phyloP scores from a whole-genome alignment of 345 rosid genomes.

The Arabidopsis arenosa region DNA sequence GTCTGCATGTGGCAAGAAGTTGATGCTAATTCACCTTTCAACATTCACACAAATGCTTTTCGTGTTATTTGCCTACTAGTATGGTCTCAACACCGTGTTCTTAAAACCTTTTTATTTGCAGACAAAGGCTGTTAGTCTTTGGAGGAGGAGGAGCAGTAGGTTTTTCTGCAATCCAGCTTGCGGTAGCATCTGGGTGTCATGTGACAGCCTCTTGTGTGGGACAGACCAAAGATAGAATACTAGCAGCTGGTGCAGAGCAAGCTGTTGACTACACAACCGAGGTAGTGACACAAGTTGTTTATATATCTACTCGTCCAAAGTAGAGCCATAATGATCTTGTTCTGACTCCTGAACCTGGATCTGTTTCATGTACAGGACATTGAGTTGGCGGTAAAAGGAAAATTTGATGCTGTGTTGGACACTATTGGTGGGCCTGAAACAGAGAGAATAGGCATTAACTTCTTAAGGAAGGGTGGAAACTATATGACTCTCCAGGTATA shows the following conservation, averaged over 20 bases:
- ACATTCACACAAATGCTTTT: conserved; percentile 1
- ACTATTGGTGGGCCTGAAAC: conserved; percentile 93
- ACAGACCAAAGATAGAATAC: conserved; percentile 62
- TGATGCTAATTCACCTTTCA: conserved; percentile 11
- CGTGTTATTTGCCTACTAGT: neutral
- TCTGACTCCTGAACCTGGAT: conserved; percentile 1
- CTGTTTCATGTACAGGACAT: conserved; percentile 61
- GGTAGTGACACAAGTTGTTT: conserved; percentile 47
- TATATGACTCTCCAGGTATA: conserved; percentile 92
- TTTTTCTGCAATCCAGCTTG: conserved; percentile 87
- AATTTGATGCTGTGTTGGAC: conserved; percentile 91
- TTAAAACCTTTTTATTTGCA: conserved; percentile 38
- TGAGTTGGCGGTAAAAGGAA: conserved; percentile 80
- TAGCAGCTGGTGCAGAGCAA: conserved; percentile 85
- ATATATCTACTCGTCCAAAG: conserved; percentile 19
- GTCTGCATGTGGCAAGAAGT: conserved; percentile 3
- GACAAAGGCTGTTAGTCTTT: conserved; percentile 79
- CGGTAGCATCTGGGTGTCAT: conserved; percentile 76
- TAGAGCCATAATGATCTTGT: conserved; percentile 18
- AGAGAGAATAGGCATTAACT: conserved; percentile 73
- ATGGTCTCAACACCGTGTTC: neutral
- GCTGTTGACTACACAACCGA: conserved; percentile 87
- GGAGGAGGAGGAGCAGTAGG: conserved; percentile 99
- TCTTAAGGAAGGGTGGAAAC: conserved; percentile 86
- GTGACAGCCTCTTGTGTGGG: conserved; percentile 84